Evolutionary conservation across 352 stramenopile genomes (phyloP).

Genomic region (Phytophthora boehmeriae): DNA sequence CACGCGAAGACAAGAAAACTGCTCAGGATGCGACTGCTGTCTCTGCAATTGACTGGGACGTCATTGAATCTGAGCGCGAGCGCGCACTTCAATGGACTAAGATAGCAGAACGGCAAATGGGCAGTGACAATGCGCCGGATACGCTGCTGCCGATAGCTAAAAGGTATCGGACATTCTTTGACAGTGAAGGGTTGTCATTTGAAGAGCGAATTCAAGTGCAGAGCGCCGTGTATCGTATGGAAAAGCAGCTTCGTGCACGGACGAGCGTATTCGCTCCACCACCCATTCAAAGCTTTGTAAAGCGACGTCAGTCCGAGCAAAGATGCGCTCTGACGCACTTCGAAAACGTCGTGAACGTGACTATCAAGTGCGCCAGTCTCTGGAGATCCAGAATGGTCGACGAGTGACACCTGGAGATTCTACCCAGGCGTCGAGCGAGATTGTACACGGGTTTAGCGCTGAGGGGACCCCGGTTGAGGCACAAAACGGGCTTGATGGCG

Average conservation of each 20-base stretch:
- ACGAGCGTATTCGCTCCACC: constrained; percentile 58
- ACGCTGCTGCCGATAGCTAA: constrained; percentile 70
- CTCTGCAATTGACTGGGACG: constrained; percentile 33
- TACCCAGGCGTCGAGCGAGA: constrained; percentile 18
- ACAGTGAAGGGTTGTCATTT: constrained; percentile 44
- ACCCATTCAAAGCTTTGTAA: constrained; percentile 87
- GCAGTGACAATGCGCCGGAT: constrained; percentile 53
- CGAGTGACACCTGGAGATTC: constrained; percentile 16
- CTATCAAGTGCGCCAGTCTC: constrained; percentile 64
- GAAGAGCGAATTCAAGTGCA: constrained; percentile 70
- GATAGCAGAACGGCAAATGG: constrained; percentile 52
- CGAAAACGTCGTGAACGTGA: constrained; percentile 79
- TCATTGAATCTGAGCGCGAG: constrained; percentile 46
- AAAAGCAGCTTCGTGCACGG: constrained; percentile 54
- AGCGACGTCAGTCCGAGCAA: constrained; percentile 81
- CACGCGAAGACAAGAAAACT: constrained; percentile 25
- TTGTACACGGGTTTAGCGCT: constrained; percentile 14
- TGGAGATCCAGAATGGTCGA: constrained; percentile 54
- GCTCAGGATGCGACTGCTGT: constrained; percentile 18
- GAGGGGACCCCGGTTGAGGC: constrained; percentile 9
- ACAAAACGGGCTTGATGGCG: constrained; percentile 27
- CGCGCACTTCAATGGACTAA: constrained; percentile 60
- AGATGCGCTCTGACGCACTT: constrained; percentile 70
- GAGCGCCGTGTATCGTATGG: constrained; percentile 68
- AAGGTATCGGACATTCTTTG: constrained; percentile 84